Base-by-base conservation (phyloP, 306 rosid genomes). In the Gastrolobium villosum region DNA sequence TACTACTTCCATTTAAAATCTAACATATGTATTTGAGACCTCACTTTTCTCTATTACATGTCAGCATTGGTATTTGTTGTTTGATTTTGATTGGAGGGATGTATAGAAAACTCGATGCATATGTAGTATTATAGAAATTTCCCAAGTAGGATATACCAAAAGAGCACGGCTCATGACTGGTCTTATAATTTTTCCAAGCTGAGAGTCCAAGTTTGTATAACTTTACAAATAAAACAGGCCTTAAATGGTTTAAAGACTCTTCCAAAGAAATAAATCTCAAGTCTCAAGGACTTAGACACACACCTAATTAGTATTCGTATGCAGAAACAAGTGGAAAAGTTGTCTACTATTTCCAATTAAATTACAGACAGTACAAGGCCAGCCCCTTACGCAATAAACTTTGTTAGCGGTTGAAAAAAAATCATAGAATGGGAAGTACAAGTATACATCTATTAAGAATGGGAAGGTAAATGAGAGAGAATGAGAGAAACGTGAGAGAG, bases 201-300 rank as follows among this genome's bases (percentile, higher is more conserved):
- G 65, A 10, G 80, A 69, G 37, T 48, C 55, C 50, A 30, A n/a
- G 37, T 73, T 77, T 59, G 28, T 41, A 34, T 46, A 13, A n/a
- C 69, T 62, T 67, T 36, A 55, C 26, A 36, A 14, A 55, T 20
- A 56, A 56, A 72, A 28, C 14, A 72, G 37, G 41, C 53, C 30
- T 1, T 26, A 28, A 10, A 45, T 6, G 11, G 8, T 62, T 6
- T 35, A 20, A 44, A 49, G 41, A 49, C 35, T 11, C 39, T 62
- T 62, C 37, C 54, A 34, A 8, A 28, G 30, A 57, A 60, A 41
- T n/a, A 32, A 2, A 59, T 40, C 41, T 54, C 40, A n/a, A n/a
- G n/a, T 46, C 61, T 45, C 48, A 6, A 60, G 70, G 8, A 36
- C 45, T 44, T 46, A 72, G 52, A 48, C n/a, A 48, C 13, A 46